Base-by-base conservation (phyloP, 164 flowering plant species). In the Vitis riparia region DNA sequence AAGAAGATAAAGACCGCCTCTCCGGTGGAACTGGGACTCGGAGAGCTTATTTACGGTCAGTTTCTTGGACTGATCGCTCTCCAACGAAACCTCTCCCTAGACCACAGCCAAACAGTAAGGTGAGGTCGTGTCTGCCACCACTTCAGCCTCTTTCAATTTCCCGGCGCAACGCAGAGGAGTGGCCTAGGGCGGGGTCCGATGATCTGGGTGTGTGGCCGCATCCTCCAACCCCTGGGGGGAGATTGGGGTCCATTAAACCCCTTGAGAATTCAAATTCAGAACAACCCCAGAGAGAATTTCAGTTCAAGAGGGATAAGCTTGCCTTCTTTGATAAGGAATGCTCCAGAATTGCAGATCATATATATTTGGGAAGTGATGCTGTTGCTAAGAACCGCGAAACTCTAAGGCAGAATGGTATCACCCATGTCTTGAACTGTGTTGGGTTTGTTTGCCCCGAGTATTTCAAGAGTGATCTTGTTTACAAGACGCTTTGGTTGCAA, bases 401-500 rank as follows among this genome's bases (percentile, higher is more conserved):
- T 77, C 79, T 92, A 55, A 74, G 76, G 65, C 68, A 80, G 72
- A 88, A 88, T 71, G 88, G 88, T 37, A 92, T 92, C 23, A 90
- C 95, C 19, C 95, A 92, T 76, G 97, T 92, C 66, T 83, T 92
- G 50, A 90, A 92, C 59, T 92, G 97, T 73, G 97, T 88, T 67
- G 95, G 97, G n/a, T 92, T 90, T 77, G 91, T 86, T 49, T 90
- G 90, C 68, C 97, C 94, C 0, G 97, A 92, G 81, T 92, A 89
- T 71, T 92, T 92, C 78, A 92, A 88, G 72, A 71, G 75, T 51
- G 95, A 92, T 78, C 84, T 92, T 59, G 92, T 90, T 63, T 92
- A 92, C 75, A 90, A 88, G 84, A 92, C 97, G 0, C 87, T 92
- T 59, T 92, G 97, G 97, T 71, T 92, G 75, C 88, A 82, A 69